A percentile compares a stretch with the other conserved stretches of the same genome.
phyloP scores from a whole-genome alignment of 495 filamentous ascomycete genomes.

The Hypoxylon rickii region DNA sequence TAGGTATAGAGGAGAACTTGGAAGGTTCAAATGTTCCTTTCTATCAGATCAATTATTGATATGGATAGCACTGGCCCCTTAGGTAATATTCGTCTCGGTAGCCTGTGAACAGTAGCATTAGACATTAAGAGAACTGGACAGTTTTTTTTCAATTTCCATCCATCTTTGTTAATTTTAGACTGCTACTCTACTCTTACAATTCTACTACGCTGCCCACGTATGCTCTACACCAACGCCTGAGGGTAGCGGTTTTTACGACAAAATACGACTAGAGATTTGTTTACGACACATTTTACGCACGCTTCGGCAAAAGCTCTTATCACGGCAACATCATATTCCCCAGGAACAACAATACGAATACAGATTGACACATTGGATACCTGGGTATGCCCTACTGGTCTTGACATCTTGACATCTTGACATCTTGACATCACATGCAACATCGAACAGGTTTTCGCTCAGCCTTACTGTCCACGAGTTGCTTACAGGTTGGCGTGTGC shows the following conservation, averaged over 20 bases:
- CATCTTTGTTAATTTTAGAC: no score
- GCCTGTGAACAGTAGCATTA: no score
- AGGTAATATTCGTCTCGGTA: no score
- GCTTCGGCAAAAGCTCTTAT: slow-evolving; percentile 8
- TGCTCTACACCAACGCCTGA: slow-evolving; percentile 3
- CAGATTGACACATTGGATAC: slow-evolving; percentile 31
- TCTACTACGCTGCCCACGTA: neutral
- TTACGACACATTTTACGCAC: slow-evolving; percentile 19
- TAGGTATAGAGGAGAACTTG: no score
- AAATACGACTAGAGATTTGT: neutral
- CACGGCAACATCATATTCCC: slow-evolving; percentile 3
- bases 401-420: neutral
- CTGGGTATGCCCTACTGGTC: no score
- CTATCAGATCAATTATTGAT: no score
- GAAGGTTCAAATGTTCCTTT: neutral
- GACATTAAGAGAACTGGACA: no score
- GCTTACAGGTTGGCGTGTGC: slow-evolving; percentile 14
- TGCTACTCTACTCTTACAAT: neutral
- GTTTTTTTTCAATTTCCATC: no score
- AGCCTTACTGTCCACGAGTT: slow-evolving; percentile 32
- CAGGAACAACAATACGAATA: slow-evolving; percentile 13
- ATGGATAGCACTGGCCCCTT: no score
- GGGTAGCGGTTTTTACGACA: no score
- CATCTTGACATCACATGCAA: slow-evolving; percentile 25
- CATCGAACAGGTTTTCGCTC: slow-evolving; percentile 17